Conservation (phyloP, 2,329 filamentous ascomycete genomes). For the Pseudogymnoascus sp. region DNA sequence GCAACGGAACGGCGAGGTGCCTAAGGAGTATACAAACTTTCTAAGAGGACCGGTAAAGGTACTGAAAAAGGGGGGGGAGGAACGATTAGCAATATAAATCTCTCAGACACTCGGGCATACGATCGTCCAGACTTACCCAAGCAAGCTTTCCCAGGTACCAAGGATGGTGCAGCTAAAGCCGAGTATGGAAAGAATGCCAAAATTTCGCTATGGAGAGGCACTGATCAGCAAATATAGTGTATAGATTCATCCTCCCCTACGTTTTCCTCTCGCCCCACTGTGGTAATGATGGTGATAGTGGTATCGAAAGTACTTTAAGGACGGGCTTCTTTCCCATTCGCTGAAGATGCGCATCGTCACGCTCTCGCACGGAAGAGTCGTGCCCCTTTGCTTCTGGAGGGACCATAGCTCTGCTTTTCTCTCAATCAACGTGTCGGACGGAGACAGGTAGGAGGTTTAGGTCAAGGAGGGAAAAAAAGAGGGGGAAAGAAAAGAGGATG, state of each 20-base stretch:
- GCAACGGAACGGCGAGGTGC: background rate
- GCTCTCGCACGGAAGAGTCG: background rate
- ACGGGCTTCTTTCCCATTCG: background rate
- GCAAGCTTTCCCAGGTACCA: slow-evolving; percentile 36
- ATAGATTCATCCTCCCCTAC: background rate
- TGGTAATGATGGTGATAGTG: background rate
- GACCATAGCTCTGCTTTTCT: background rate
- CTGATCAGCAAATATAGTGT: background rate
- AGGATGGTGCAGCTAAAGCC: slow-evolving; percentile 38
- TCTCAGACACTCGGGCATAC: background rate
- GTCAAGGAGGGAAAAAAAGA: background rate
- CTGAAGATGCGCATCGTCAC: background rate
- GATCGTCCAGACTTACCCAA: slow-evolving; percentile 28
- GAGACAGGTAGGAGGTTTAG: too few species aligned
- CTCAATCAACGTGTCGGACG: background rate
- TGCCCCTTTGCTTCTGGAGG: background rate
- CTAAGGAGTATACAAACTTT: background rate
- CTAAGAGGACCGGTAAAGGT: background rate
- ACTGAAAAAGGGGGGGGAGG: background rate
- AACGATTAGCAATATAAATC: background rate
- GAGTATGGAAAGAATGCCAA: slow-evolving; percentile 37
- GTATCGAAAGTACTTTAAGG: background rate
- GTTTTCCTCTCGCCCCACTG: background rate
- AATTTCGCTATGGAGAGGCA: slow-evolving; percentile 33
- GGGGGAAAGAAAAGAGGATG: background rate